These are phyloP conservation scores for Vitellaria paradoxa DNA, from an alignment of 179 eudicot genomes.

Conservation along the genomic window DNA sequence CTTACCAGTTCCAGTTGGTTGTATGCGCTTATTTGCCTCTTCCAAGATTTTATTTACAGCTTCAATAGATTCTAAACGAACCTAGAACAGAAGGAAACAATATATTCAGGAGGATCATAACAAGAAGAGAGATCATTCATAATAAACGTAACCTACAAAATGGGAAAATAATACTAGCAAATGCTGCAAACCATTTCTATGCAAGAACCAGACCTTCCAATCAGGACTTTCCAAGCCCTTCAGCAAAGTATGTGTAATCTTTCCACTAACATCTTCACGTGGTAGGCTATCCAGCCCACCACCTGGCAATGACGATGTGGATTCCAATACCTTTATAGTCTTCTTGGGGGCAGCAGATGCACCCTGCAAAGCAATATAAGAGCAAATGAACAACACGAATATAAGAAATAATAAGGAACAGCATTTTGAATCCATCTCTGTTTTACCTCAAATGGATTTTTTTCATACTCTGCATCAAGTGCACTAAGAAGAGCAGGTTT, in stretches of 20 bases:
- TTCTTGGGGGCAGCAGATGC: conserved; percentile 84
- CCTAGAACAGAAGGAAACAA: conserved; percentile 33
- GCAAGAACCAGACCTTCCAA: conserved; percentile 73
- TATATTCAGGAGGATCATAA: background rate
- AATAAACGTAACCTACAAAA: background rate
- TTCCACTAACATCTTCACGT: conserved; percentile 97
- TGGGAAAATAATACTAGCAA: background rate
- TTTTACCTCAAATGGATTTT: conserved; percentile 92
- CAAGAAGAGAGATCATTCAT: background rate
- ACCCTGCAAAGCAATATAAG: conserved; percentile 49
- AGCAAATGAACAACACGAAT: conserved; percentile 7
- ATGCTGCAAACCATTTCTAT: too few species aligned
- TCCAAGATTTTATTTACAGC: conserved; percentile 87
- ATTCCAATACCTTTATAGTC: conserved; percentile 68
- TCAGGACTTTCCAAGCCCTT: conserved; percentile 96
- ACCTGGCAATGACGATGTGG: conserved; percentile 42
- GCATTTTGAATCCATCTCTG: background rate
- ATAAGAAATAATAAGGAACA: conserved; percentile 1
- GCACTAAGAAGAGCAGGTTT: conserved; percentile 99
- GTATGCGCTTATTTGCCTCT: conserved; percentile 97
- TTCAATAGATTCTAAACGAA: conserved; percentile 93
- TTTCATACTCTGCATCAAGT: conserved; percentile 97
- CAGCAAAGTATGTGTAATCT: conserved; percentile 73
- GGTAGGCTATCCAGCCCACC: conserved; percentile 94
- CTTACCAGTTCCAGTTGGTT: conserved; percentile 93